Evolutionary conservation across 306 rosid genomes (phyloP).

Genomic region (Dicorynia guianensis): DNA sequence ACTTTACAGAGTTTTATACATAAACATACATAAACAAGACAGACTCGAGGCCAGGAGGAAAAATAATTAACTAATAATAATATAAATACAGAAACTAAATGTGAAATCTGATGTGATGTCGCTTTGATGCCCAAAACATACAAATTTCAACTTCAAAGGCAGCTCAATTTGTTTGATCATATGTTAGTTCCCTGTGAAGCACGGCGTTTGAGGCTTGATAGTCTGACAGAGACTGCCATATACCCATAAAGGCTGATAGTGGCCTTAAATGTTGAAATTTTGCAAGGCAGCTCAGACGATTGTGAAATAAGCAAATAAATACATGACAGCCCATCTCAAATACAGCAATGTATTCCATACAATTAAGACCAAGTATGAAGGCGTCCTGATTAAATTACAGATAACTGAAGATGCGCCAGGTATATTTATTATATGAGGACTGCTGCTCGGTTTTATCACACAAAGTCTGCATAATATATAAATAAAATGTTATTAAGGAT

Average conservation of each 20-base stretch:
- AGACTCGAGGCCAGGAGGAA: too few relatives aligned
- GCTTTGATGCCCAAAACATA: conserved; percentile 7
- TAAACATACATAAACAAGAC: too few relatives aligned
- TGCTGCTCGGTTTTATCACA: too few relatives aligned
- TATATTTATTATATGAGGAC: conserved; percentile 6
- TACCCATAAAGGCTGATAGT: conserved; percentile 31
- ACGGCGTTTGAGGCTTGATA: not conserved
- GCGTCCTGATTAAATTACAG: conserved; percentile 20
- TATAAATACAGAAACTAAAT: too few relatives aligned
- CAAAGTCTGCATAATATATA: too few relatives aligned
- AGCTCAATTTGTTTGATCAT: conserved; percentile 36
- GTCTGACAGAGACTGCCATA: conserved; percentile 31
- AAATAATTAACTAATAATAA: too few relatives aligned
- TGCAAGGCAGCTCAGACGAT: conserved; percentile 51
- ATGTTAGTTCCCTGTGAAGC: conserved; percentile 25
- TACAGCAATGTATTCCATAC: not conserved
- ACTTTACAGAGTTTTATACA: too few relatives aligned
- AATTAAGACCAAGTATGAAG: not conserved
- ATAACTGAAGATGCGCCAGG: conserved; percentile 5
- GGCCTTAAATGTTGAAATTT: conserved; percentile 32
- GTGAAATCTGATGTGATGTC: too few relatives aligned
- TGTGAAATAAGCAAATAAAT: conserved; percentile 38
- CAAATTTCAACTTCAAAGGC: conserved; percentile 38
- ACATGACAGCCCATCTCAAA: conserved; percentile 27
- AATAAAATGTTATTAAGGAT: too few relatives aligned